Evolutionary conservation across 495 filamentous ascomycete species (phyloP).

Genomic region (Penicillium verhagenii): DNA sequence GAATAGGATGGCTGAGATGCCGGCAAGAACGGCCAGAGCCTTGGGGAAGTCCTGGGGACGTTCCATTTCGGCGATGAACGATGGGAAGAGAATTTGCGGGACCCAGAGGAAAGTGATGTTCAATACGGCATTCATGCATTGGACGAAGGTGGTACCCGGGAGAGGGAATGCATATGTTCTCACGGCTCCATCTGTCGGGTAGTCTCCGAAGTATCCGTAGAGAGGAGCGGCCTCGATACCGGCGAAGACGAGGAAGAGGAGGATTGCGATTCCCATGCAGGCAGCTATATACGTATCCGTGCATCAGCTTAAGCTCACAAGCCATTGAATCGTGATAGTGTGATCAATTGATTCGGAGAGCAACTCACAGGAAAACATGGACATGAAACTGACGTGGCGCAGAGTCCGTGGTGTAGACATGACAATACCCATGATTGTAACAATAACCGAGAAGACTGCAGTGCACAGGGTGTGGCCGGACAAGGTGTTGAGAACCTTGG

Average conservation of each 20-base stretch:
- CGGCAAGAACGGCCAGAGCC: slow-evolving; percentile 45
- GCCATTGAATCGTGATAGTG: neutral
- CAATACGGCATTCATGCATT: slow-evolving; percentile 46
- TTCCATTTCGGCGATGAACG: slow-evolving; percentile 59
- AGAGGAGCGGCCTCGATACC: slow-evolving; percentile 42
- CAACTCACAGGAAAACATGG: slow-evolving; percentile 40
- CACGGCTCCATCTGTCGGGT: slow-evolving; percentile 38
- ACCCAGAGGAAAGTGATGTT: slow-evolving; percentile 50
- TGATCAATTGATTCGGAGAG: neutral
- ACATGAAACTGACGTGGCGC: slow-evolving; percentile 45
- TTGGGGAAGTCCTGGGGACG: slow-evolving; percentile 56
- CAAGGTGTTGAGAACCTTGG: slow-evolving; percentile 37
- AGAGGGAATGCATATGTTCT: slow-evolving; percentile 46
- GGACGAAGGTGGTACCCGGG: slow-evolving; percentile 44
- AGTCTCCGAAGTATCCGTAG: slow-evolving; percentile 28
- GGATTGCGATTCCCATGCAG: slow-evolving; percentile 45
- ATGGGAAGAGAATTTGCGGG: slow-evolving; percentile 55
- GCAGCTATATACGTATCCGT: slow-evolving; percentile 23
- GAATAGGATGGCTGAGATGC: slow-evolving; percentile 51
- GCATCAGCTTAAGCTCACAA: no score
- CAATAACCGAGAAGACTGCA: slow-evolving; percentile 34
- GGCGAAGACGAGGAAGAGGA: slow-evolving; percentile 46
- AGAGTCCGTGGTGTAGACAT: slow-evolving; percentile 43
- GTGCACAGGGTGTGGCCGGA: slow-evolving; percentile 39
- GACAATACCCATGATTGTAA: slow-evolving; percentile 37